Percentiles rank a stretch among this genome's conserved stretches.
Evolutionary conservation across 257 asterid species (phyloP).

Genomic region (Solanum sejunctum): DNA sequence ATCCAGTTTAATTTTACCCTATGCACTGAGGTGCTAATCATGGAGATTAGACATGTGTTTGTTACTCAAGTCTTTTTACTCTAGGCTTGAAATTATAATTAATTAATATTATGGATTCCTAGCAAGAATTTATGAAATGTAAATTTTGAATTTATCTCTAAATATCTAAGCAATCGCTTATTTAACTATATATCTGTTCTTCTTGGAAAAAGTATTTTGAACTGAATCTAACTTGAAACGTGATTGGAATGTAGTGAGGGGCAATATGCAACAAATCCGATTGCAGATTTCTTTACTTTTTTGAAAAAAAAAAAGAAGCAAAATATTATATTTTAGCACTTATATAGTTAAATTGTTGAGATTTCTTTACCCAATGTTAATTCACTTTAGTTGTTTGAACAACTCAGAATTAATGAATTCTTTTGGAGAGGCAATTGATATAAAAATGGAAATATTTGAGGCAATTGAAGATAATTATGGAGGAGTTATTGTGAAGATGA

Average conservation of each 20-base stretch:
- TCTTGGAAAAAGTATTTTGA: background rate
- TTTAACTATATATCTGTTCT: background rate
- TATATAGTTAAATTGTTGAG: background rate
- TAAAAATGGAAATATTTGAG: background rate
- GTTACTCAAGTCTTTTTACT: too few species aligned
- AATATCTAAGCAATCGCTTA: background rate
- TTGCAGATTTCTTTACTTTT: background rate
- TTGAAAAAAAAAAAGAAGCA: background rate
- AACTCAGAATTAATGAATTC: background rate
- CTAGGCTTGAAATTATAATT: too few species aligned
- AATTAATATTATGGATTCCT: too few species aligned
- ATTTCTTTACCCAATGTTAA: background rate
- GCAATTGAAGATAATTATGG: conserved; percentile 5
- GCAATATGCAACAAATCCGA: background rate
- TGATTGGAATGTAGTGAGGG: background rate
- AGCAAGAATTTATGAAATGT: background rate
- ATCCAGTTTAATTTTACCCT: background rate
- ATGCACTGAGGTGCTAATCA: background rate
- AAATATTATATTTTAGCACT: background rate
- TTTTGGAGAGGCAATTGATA: background rate
- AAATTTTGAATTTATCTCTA: background rate
- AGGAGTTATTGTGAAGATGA: conserved; percentile 3
- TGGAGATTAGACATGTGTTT: background rate
- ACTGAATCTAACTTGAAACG: background rate
- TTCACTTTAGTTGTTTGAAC: background rate